These are phyloP conservation scores for Oenanthe javanica DNA, from an alignment of 140 eudicot genomes.

Conservation along the genomic window DNA sequence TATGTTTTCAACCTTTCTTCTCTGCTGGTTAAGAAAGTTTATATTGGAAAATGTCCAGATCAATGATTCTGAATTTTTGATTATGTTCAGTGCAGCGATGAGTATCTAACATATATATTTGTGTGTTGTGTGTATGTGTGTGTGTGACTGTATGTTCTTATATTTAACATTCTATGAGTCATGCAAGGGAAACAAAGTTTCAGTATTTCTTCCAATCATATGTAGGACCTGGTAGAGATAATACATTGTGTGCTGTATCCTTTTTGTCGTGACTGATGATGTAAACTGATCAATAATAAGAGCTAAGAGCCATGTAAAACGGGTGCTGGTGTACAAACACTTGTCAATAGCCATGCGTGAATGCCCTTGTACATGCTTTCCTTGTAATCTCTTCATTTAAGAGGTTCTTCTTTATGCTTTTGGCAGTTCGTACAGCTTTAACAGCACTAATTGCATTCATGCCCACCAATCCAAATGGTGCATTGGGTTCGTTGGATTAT, in stretches of 20 bases:
- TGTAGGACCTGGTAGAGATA: too few relatives aligned
- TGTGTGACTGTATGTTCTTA: neutral
- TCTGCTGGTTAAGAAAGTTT: neutral
- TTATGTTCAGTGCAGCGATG: neutral
- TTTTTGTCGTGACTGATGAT: too few relatives aligned
- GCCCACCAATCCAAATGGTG: constrained; percentile 98
- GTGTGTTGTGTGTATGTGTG: neutral
- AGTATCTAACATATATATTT: neutral
- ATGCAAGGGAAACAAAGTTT: too few relatives aligned
- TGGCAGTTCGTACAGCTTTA: constrained; percentile 89
- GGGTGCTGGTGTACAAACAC: neutral
- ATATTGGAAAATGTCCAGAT: neutral
- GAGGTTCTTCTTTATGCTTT: neutral
- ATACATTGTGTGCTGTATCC: too few relatives aligned
- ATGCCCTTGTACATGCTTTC: neutral
- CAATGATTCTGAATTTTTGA: neutral
- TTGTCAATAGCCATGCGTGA: too few relatives aligned
- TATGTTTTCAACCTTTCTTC: neutral
- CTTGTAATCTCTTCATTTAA: neutral
- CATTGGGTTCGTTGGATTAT: constrained; percentile 84
- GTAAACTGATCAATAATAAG: neutral
- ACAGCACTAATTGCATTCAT: constrained; percentile 89
- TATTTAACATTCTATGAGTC: neutral
- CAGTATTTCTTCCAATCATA: neutral
- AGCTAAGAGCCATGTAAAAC: neutral